A percentile compares a stretch with the other conserved stretches of the same genome.
Conservation (phyloP, 768 basidiomycete species). For the Lyophyllum shimeji region DNA sequence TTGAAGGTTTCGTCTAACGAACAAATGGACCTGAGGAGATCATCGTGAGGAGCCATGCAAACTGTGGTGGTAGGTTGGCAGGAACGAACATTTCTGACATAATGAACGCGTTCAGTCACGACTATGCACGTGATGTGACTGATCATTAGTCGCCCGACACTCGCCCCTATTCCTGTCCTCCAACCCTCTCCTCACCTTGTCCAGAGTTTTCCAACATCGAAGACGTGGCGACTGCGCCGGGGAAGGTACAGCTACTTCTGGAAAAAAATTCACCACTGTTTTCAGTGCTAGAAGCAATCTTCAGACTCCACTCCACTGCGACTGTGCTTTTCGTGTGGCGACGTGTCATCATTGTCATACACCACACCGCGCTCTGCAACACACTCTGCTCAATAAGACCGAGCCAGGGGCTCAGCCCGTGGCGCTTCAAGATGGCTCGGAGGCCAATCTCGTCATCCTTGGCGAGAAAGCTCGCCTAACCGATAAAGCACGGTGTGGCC, state of each 20-base stretch:
- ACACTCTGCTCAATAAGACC: too few species aligned
- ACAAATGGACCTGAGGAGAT: conserved; percentile 28
- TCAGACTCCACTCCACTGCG: conserved; percentile 1
- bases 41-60: conserved; percentile 27
- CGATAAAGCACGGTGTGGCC: too few species aligned
- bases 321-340: conserved; percentile 15
- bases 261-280: conserved; percentile 12
- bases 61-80: not conserved
- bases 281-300: not conserved
- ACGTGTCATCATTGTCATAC: too few species aligned
- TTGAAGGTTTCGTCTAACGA: conserved; percentile 31
- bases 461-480: too few species aligned
- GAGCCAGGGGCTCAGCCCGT: too few species aligned
- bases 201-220: not conserved
- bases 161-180: too few species aligned
- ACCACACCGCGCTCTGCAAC: too few species aligned
- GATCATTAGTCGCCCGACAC: not conserved
- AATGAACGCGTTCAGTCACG: not conserved
- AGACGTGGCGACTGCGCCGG: not conserved
- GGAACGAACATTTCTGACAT: not conserved
- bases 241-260: conserved; percentile 11
- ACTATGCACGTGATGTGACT: not conserved
- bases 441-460: too few species aligned
- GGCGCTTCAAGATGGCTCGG: too few species aligned
- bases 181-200: not conserved